Conservation (phyloP, 192 early-diverging fungal species). For the Lunasporangiospora selenospora region DNA sequence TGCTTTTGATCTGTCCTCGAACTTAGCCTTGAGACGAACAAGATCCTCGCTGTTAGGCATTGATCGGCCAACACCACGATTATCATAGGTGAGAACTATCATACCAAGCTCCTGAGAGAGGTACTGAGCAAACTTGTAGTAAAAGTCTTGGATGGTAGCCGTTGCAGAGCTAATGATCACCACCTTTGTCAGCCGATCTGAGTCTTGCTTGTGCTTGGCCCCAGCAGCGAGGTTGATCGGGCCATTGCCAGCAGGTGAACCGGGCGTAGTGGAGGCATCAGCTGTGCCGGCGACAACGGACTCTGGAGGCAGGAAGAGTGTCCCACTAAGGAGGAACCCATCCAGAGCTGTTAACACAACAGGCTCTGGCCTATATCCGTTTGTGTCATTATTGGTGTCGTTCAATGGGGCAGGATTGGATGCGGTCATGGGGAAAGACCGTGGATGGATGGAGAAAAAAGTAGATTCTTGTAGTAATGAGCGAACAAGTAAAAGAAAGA, state of each 20-base stretch:
- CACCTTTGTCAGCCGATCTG: slow-evolving; percentile 22
- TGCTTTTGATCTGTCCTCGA: not conserved
- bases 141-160: slow-evolving; percentile 42
- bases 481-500: too few species aligned
- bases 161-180: slow-evolving; percentile 43
- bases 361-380: slow-evolving; percentile 31
- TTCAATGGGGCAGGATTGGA: too few species aligned
- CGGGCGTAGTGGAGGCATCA: not conserved
- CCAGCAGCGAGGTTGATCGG: slow-evolving; percentile 11
- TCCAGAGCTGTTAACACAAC: slow-evolving; percentile 42
- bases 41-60: slow-evolving; percentile 25
- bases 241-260: too few species aligned
- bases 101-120: slow-evolving; percentile 44
- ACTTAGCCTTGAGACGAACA: slow-evolving; percentile 18
- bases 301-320: slow-evolving; percentile 29
- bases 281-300: slow-evolving; percentile 13
- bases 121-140: slow-evolving; percentile 42
- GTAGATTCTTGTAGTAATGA: too few species aligned
- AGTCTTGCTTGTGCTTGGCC: slow-evolving; percentile 15
- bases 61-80: slow-evolving; percentile 40
- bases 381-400: too few species aligned
- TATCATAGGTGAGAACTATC: slow-evolving; percentile 41
- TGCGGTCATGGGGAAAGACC: too few species aligned
- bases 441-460: too few species aligned
- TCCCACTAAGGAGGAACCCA: slow-evolving; percentile 33